Percentiles rank a stretch among this genome's conserved stretches.
Evolutionary conservation across 2,329 filamentous ascomycete species (phyloP).

Genomic region (Sporothrix curviconia): DNA sequence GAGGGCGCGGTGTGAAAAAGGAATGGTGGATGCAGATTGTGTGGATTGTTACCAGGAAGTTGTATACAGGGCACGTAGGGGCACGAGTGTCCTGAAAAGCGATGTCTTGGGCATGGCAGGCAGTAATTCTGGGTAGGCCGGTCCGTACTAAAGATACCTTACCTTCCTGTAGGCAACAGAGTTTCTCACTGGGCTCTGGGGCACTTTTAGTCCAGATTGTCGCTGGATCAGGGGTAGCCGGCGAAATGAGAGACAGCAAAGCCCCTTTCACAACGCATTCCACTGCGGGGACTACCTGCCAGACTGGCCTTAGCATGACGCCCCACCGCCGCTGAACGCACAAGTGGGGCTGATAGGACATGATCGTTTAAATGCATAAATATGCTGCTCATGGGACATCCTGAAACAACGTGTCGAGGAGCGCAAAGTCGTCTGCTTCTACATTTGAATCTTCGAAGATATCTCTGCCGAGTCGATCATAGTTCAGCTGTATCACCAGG

Average conservation of each 20-base stretch:
- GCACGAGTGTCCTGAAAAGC: too few species aligned
- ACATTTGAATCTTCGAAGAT: neutral
- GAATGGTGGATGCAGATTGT: constrained; percentile 6
- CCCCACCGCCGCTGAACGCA: neutral
- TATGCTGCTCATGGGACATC: too few species aligned
- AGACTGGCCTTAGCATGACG: neutral
- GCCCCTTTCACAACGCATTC: neutral
- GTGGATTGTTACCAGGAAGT: constrained; percentile 6
- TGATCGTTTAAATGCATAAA: neutral
- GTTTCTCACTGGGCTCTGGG: neutral
- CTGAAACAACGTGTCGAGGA: too few species aligned
- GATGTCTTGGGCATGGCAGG: too few species aligned
- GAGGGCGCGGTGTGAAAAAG: constrained; percentile 10
- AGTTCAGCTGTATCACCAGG: neutral
- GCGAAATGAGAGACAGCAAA: neutral
- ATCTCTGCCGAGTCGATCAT: neutral
- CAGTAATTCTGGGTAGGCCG: too few species aligned
- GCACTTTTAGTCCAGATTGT: neutral
- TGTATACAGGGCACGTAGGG: too few species aligned
- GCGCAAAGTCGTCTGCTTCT: neutral
- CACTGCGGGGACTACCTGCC: neutral
- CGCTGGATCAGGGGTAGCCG: neutral
- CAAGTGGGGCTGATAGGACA: neutral
- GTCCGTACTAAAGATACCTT: too few species aligned
- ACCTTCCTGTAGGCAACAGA: constrained; percentile 8